Percentiles rank a stretch among this genome's conserved stretches.
Evolutionary conservation across 768 basidiomycete species (phyloP).

Genomic region (Leucosporidium creatinivorum): DNA sequence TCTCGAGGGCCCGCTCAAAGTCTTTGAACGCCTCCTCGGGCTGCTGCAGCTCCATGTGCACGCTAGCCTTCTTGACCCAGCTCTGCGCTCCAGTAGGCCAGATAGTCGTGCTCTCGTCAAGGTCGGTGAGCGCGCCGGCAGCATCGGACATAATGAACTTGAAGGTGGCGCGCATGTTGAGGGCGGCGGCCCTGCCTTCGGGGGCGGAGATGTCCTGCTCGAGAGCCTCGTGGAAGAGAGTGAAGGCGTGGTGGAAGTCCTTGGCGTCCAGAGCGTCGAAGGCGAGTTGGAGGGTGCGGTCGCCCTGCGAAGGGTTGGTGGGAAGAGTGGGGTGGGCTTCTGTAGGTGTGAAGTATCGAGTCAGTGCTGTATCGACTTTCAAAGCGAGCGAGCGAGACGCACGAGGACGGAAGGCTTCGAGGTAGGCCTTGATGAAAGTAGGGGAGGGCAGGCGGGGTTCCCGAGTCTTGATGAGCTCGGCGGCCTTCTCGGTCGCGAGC

Average conservation of each 20-base stretch:
- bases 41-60: conserved; percentile 89
- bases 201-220: conserved; percentile 76
- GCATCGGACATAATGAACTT: conserved; percentile 87
- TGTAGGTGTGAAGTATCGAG: conserved; percentile 82
- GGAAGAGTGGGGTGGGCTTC: conserved; percentile 65
- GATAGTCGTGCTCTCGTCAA: conserved; percentile 66
- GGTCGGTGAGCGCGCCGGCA: conserved; percentile 69
- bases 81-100: conserved; percentile 69
- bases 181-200: conserved; percentile 58
- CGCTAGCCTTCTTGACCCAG: conserved; percentile 91
- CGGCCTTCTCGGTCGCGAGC: conserved; percentile 63
- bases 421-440: conserved; percentile 86
- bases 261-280: conserved; percentile 74
- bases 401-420: conserved; percentile 91
- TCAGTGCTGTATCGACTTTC: conserved; percentile 79
- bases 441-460: conserved; percentile 77
- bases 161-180: conserved; percentile 93
- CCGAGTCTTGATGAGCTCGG: conserved; percentile 64
- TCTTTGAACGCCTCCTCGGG: conserved; percentile 73
- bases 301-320: conserved; percentile 66
- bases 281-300: conserved; percentile 70
- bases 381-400: conserved; percentile 69
- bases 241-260: conserved; percentile 73
- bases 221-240: conserved; percentile 73
- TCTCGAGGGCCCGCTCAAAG: conserved; percentile 79